phyloP scores from a whole-genome alignment of 768 basidiomycete genomes.

The Vararia minispora region DNA sequence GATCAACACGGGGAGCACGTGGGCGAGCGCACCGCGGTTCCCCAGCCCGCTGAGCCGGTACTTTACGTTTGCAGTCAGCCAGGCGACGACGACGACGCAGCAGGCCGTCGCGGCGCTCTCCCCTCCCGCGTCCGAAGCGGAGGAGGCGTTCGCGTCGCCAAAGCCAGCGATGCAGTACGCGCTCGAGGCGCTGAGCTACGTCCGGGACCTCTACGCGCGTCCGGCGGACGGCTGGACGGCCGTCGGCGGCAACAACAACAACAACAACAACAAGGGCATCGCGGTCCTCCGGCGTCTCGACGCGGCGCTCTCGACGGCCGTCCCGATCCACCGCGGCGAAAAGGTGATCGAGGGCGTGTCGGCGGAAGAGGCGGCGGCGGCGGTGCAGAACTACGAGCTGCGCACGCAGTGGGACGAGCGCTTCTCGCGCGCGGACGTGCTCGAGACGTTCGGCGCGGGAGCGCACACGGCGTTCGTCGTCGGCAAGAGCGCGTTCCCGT shows the following conservation, averaged over 20 bases:
- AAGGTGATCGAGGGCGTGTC: slow-evolving; percentile 91
- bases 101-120: slow-evolving; percentile 71
- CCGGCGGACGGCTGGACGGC: slow-evolving; percentile 61
- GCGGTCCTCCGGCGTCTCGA: slow-evolving; percentile 66
- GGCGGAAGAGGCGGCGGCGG: slow-evolving; percentile 78
- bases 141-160: slow-evolving; percentile 37
- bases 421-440: slow-evolving; percentile 53
- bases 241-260: no score
- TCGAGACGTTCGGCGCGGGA: slow-evolving; percentile 73
- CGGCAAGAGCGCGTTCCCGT: slow-evolving; percentile 77
- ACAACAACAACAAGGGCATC: slow-evolving; percentile 68
- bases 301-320: slow-evolving; percentile 63
- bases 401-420: slow-evolving; percentile 83
- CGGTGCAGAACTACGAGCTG: slow-evolving; percentile 58
- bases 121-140: slow-evolving; percentile 34
- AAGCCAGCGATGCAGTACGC: slow-evolving; percentile 73
- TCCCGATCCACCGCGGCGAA: slow-evolving; percentile 80
- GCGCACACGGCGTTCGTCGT: slow-evolving; percentile 62
- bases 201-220: slow-evolving; percentile 57
- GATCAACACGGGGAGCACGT: slow-evolving; percentile 20
- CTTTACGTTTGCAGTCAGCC: slow-evolving; percentile 65
- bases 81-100: slow-evolving; percentile 63
- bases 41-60: slow-evolving; percentile 63
- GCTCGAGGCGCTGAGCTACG: slow-evolving; percentile 70
- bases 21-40: slow-evolving; percentile 46